Evolutionary conservation across 495 filamentous ascomycete species (phyloP), one percentile per base, ranked within the genome.

Genomic region (Penicillium dipodomyicola): DNA sequence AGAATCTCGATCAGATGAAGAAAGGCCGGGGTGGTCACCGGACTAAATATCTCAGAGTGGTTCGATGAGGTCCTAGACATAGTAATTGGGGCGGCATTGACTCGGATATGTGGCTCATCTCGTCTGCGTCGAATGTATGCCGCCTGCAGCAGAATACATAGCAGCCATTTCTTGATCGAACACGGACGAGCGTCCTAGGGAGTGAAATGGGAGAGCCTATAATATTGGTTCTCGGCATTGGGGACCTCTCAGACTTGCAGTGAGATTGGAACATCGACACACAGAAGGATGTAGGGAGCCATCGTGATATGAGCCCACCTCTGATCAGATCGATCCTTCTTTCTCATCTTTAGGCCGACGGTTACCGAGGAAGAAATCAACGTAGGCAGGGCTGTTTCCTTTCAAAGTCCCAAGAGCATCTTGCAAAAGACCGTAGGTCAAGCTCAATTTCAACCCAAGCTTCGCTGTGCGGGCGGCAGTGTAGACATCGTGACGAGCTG

Each of bases 381-480:
- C 69, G 65, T 93, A 94, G 7, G 82, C 79, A 35, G 89, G 80
- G 49, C 77, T 80, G 52, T 88, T 83, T 33, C 92, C 91, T 65
- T 82, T 86, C 25, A 79, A 63, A 20, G 81, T 73, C 45, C 77
- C 79, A 25, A 92, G 52, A 33, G 74, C 75, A 72, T 96, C 94
- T 72, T 98, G 92, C 43, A 84, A 61, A 32, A 96, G 74, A 37
- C 94, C 94, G 74, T 89, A 96, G 22, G 72, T 79, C 3, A 96
- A 59, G n/a, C 93, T 91, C 44, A 87, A 79, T 53, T 86, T 80
- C 46, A 96, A 71, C 3, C 90, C 92, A 49, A 85, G 81, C 72
- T 87, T 94, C 44, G 90, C 87, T 39, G 90, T 92, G 58, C 91
- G 84, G 40, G 91, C 92, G 23, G 91, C 87, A 57, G 90, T 93